Conservation (phyloP, 2,329 filamentous ascomycete species). For the Apiospora hydei region DNA sequence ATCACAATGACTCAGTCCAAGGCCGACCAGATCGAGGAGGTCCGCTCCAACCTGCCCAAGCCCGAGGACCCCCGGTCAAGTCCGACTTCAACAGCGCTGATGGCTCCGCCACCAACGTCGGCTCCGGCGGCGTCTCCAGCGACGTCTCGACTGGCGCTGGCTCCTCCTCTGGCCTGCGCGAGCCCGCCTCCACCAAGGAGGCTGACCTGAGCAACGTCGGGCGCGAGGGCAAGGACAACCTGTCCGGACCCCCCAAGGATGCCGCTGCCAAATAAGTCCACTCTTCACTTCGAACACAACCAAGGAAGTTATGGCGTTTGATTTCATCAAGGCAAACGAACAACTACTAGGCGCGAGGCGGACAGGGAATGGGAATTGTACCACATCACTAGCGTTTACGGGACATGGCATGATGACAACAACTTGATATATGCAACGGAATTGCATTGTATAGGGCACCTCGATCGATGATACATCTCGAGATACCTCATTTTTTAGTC, state of each 20-base stretch:
- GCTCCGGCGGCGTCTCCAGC: constrained; percentile 64
- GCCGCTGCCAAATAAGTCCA: constrained; percentile 48
- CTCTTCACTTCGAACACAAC: background rate
- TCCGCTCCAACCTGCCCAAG: constrained; percentile 76
- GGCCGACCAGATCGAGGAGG: constrained; percentile 69
- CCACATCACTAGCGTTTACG: constrained; percentile 9
- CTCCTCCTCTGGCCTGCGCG: constrained; percentile 61
- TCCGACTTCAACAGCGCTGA: constrained; percentile 82
- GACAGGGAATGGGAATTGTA: background rate
- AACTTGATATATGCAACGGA: constrained; percentile 3
- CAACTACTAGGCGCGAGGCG: background rate
- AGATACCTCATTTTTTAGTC: constrained; percentile 15
- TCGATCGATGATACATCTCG: constrained; percentile 8
- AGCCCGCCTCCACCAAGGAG: constrained; percentile 64
- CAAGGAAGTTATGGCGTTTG: constrained; percentile 9
- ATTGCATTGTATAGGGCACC: constrained; percentile 15
- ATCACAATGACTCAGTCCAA: constrained; percentile 59
- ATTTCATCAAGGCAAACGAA: background rate
- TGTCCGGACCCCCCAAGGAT: constrained; percentile 65
- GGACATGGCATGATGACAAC: constrained; percentile 8
- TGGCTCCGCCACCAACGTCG: constrained; percentile 72
- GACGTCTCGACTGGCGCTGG: constrained; percentile 59
- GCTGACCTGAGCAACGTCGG: constrained; percentile 67
- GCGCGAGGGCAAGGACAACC: constrained; percentile 66
- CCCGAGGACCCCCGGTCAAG: constrained; percentile 79